Conservation (phyloP, 352 stramenopile genomes). For the Globisporangium orthogonon region DNA sequence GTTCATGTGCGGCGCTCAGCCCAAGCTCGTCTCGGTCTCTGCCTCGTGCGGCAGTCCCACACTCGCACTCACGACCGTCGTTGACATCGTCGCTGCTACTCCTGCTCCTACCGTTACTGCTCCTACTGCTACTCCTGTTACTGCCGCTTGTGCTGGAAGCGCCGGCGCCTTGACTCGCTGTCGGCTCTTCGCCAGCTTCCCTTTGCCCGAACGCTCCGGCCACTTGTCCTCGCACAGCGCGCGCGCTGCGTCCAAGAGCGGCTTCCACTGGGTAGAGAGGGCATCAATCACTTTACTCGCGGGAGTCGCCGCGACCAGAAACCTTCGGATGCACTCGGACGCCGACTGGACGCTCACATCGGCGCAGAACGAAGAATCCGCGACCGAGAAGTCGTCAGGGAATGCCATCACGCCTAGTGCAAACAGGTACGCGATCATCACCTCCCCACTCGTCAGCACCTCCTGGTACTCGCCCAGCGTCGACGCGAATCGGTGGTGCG, state of each 20-base stretch:
- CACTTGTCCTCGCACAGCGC: slow-evolving; percentile 59
- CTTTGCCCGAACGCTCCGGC: slow-evolving; percentile 51
- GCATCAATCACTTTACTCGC: not conserved
- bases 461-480: slow-evolving; percentile 21
- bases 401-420: slow-evolving; percentile 19
- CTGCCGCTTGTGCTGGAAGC: not conserved
- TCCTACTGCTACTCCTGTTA: not conserved
- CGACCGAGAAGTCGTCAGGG: slow-evolving; percentile 13
- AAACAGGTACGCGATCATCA: slow-evolving; percentile 38
- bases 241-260: slow-evolving; percentile 27
- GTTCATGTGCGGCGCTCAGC: too few species aligned
- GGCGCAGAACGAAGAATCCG: too few species aligned
- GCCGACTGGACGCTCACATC: slow-evolving; percentile 4
- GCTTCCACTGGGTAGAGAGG: slow-evolving; percentile 20
- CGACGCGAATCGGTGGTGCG: slow-evolving; percentile 22
- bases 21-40: too few species aligned
- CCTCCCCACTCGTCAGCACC: slow-evolving; percentile 30
- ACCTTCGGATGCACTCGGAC: not conserved
- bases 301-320: not conserved
- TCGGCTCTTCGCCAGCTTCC: slow-evolving; percentile 26
- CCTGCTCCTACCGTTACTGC: not conserved
- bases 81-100: not conserved
- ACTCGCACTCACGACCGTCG: too few species aligned
- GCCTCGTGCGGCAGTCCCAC: too few species aligned
- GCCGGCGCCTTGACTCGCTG: slow-evolving; percentile 15